Percentiles rank a stretch among this genome's conserved stretches.
These are phyloP conservation scores for Psilocybe cyanescens DNA, from an alignment of 768 basidiomycete species.

Conservation along the genomic window DNA sequence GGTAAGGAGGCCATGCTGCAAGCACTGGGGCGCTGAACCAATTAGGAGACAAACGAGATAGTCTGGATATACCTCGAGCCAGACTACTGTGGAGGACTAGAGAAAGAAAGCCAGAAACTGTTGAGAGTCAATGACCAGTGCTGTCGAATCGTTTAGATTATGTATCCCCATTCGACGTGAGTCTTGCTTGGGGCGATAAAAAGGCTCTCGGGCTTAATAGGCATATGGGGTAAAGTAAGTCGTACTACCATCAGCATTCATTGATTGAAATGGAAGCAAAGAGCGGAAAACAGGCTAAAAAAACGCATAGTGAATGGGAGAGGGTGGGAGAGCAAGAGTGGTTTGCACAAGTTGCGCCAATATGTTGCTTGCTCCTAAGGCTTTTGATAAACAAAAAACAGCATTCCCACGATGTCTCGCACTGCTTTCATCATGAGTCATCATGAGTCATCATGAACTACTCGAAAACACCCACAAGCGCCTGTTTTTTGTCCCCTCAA, in stretches of 20 bases:
- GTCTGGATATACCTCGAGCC: neutral
- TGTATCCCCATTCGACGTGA: neutral
- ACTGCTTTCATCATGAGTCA: constrained; percentile 11
- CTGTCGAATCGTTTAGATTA: neutral
- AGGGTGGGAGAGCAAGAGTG: neutral
- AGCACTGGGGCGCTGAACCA: neutral
- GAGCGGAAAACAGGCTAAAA: neutral
- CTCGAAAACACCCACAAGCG: neutral
- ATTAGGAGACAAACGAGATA: neutral
- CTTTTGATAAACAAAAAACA: constrained; percentile 3
- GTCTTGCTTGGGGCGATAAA: constrained; percentile 3
- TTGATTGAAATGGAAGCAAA: constrained; percentile 15
- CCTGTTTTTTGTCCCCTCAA: constrained; percentile 2
- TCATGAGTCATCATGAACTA: neutral
- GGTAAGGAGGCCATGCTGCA: neutral
- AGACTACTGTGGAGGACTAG: neutral
- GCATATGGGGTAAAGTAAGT: constrained; percentile 7
- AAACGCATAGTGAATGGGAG: neutral
- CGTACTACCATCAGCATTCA: neutral
- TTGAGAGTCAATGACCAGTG: neutral
- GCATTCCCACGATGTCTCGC: constrained; percentile 1
- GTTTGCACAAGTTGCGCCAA: neutral
- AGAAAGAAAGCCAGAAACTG: neutral
- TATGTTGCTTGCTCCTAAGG: neutral
- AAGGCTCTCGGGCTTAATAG: neutral